Base-by-base conservation (phyloP, 2,329 filamentous ascomycete genomes). In the Paraphoma chrysanthemicola region DNA sequence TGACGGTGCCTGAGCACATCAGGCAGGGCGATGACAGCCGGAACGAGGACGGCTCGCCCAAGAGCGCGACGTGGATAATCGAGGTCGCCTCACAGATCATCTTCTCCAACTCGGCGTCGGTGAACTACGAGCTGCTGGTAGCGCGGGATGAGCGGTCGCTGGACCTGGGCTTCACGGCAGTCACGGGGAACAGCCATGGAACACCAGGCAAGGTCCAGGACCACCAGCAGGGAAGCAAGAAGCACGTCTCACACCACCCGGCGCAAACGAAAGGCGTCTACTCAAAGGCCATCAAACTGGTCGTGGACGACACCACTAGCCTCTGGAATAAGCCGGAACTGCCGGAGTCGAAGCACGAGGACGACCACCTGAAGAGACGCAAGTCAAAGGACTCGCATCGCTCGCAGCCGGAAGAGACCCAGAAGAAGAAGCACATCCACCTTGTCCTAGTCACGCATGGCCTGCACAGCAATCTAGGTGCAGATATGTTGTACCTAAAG, bases 401-500 rank as follows among this genome's bases (percentile, higher is more conserved):
- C 17, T 52, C 60, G 9, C 50, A 56, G 17, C 57, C 59, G 3
- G 54, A 66, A 33, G 53, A 60, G 30, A 48, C 45, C 16, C 83
- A 79, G 61, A 90, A 88, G 73, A 92, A 92, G 78, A 94, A 36
- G 14, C 33, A 90, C 63, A 83, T 99, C 2, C 95, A 99, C 73
- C 81, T 99, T 42, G 95, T 99, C 23, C 83, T 99, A 33, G 79
- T 99, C 48, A 98, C 95, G 0, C 95, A 99, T 79, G 95, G 95
- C 0, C 78, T 99, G 61, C 95, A 99, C 76, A 97, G 94, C 77
- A 99, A 99, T 74, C 83, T 97, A 11, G 92, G 95, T 5, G 91
- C 93, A 18, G 95, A 99, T 74, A 97, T 99, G 95, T 82, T 99
- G 17, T 99, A 91, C 73, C 80, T 99, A 75, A 99, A 99, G 73